Evolutionary conservation across 306 rosid species (phyloP).

Genomic region (Gastrolobium villosum): DNA sequence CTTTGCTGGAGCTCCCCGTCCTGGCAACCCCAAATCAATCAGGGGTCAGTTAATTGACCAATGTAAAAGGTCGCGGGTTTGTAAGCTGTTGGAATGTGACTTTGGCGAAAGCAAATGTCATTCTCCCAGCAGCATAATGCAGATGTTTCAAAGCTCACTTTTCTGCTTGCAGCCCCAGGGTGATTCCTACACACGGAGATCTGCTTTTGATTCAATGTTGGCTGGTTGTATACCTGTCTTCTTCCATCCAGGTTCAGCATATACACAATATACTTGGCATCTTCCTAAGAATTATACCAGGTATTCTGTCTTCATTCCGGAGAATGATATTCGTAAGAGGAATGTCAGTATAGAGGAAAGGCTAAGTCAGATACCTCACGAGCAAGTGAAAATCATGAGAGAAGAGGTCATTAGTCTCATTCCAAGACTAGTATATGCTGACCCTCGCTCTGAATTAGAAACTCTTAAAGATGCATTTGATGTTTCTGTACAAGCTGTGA

Average conservation of each 20-base stretch:
- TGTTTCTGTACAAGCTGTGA: conserved; percentile 85
- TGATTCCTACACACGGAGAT: conserved; percentile 93
- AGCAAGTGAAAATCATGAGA: conserved; percentile 83
- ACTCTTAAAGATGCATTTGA: conserved; percentile 91
- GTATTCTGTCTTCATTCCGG: conserved; percentile 96
- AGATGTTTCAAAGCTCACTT: conserved; percentile 95
- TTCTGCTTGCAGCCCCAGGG: conserved; percentile 99
- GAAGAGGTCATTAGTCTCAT: conserved; percentile 91
- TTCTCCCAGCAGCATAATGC: conserved; percentile 96
- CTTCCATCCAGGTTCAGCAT: conserved; percentile 99
- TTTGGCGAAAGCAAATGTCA: conserved; percentile 99
- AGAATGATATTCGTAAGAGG: conserved; percentile 84
- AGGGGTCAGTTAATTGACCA: conserved; percentile 89
- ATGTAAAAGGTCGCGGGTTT: conserved; percentile 70
- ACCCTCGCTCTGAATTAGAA: conserved; percentile 92
- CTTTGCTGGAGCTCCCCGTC: conserved; percentile 99
- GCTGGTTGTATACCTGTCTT: conserved; percentile 99
- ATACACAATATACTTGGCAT: conserved; percentile 97
- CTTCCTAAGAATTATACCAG: conserved; percentile 83
- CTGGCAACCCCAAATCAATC: conserved; percentile 84
- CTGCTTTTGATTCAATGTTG: conserved; percentile 95
- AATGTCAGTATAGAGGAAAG: conserved; percentile 81
- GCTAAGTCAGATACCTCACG: conserved; percentile 75
- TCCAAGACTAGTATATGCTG: conserved; percentile 90
- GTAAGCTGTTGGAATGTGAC: conserved; percentile 94